Conservation (phyloP, 148 eudicot genomes). For the Arctostaphylos glauca region DNA sequence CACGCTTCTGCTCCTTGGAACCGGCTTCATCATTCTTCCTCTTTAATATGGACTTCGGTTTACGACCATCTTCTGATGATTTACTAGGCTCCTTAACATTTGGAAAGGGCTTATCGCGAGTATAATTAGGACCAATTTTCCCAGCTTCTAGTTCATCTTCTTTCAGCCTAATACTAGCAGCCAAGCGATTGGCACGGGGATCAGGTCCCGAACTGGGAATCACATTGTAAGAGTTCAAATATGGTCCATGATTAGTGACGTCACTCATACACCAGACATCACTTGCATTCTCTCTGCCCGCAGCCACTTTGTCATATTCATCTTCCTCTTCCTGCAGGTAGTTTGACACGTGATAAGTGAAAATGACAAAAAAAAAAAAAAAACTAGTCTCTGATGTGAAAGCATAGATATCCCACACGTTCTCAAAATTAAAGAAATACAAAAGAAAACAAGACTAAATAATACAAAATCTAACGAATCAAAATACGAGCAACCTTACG, state of each 20-base stretch:
- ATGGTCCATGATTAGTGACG: slow-evolving; percentile 29
- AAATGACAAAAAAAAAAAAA: background rate
- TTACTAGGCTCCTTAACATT: slow-evolving; percentile 12
- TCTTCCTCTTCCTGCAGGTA: slow-evolving; percentile 36
- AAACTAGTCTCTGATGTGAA: background rate
- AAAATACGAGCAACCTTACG: background rate
- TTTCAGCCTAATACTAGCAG: slow-evolving; percentile 39
- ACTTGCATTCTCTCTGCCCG: slow-evolving; percentile 30
- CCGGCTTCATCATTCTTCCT: slow-evolving; percentile 34
- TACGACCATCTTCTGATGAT: slow-evolving; percentile 18
- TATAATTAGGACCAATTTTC: background rate
- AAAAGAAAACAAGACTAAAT: background rate
- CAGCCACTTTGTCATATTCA: slow-evolving; percentile 29
- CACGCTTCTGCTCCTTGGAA: slow-evolving; percentile 42
- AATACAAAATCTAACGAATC: background rate
- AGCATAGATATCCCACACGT: background rate
- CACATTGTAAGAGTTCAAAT: slow-evolving; percentile 30
- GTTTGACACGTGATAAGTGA: background rate
- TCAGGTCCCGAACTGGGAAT: slow-evolving; percentile 25
- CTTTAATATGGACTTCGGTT: slow-evolving; percentile 43
- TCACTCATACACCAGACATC: slow-evolving; percentile 30
- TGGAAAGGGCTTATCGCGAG: slow-evolving; percentile 13
- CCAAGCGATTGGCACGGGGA: slow-evolving; percentile 42
- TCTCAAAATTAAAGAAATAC: background rate
- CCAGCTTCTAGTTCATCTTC: slow-evolving; percentile 42